A percentile compares a stretch with the other conserved stretches of the same genome.
Conservation (phyloP, 208 protist species). For the Lotmaria passim region DNA sequence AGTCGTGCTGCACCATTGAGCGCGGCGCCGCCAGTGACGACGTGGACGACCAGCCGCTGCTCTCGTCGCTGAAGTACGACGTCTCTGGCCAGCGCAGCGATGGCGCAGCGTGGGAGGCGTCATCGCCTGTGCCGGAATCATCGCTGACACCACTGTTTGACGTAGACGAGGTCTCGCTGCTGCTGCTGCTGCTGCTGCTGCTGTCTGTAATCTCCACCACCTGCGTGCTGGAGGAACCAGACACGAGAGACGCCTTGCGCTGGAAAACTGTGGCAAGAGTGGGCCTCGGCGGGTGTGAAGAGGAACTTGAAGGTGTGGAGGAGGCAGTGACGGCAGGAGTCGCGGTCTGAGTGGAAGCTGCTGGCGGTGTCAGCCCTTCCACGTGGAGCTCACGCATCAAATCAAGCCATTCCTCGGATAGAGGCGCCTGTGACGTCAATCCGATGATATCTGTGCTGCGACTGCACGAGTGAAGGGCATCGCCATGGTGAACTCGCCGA, state of each 20-base stretch:
- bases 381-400: constrained; percentile 9
- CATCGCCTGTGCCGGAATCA: background rate
- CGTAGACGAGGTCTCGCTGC: background rate
- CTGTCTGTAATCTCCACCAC: constrained; percentile 35
- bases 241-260: background rate
- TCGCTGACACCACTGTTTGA: background rate
- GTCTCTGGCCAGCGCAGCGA: constrained; percentile 27
- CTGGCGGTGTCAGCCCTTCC: no score
- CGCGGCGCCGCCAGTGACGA: constrained; percentile 15
- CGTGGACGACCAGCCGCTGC: constrained; percentile 26
- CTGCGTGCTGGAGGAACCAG: background rate
- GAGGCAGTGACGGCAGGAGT: no score
- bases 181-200: constrained; percentile 10
- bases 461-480: background rate
- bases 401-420: background rate
- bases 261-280: no score
- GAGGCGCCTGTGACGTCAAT: background rate
- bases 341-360: no score
- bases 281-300: background rate
- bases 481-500: background rate
- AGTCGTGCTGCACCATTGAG: background rate
- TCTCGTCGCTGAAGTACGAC: constrained; percentile 35
- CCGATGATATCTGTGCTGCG: background rate
- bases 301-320: background rate
- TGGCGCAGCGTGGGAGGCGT: background rate